Evolutionary conservation across 129 eudicot genomes (phyloP).

Genomic region (Solidago caesia): DNA sequence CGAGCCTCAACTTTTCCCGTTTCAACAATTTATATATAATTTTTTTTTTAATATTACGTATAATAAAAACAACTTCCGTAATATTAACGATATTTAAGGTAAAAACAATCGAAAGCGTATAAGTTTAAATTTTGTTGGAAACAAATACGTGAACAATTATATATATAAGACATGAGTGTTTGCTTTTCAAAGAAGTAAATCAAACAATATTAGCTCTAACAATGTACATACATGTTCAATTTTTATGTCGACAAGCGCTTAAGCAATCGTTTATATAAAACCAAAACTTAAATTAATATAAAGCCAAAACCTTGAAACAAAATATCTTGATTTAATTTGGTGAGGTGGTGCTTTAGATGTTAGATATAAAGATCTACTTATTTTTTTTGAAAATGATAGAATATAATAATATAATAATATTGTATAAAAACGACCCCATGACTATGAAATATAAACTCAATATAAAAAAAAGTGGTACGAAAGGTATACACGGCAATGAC

Average conservation of each 20-base stretch:
- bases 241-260: neutral
- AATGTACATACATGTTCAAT: too few relatives aligned
- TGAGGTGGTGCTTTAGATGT: conserved; percentile 35
- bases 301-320: conserved; percentile 1
- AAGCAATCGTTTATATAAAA: conserved; percentile 2
- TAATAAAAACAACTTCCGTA: too few relatives aligned
- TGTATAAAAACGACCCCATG: conserved; percentile 5
- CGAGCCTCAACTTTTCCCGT: too few relatives aligned
- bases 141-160: too few relatives aligned
- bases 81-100: too few relatives aligned
- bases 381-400: conserved; percentile 3
- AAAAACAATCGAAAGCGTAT: too few relatives aligned
- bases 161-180: too few relatives aligned
- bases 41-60: too few relatives aligned
- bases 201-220: too few relatives aligned
- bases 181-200: too few relatives aligned
- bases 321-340: conserved; percentile 31
- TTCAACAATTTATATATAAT: too few relatives aligned
- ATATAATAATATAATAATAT: neutral
- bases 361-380: conserved; percentile 16
- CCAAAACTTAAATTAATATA: neutral
- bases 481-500: conserved; percentile 10
- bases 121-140: too few relatives aligned
- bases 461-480: neutral
- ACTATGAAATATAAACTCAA: neutral